Evolutionary conservation across 2,329 filamentous ascomycete genomes (phyloP), one percentile per base, ranked within the genome.

Genomic region (Piedraia hortae): DNA sequence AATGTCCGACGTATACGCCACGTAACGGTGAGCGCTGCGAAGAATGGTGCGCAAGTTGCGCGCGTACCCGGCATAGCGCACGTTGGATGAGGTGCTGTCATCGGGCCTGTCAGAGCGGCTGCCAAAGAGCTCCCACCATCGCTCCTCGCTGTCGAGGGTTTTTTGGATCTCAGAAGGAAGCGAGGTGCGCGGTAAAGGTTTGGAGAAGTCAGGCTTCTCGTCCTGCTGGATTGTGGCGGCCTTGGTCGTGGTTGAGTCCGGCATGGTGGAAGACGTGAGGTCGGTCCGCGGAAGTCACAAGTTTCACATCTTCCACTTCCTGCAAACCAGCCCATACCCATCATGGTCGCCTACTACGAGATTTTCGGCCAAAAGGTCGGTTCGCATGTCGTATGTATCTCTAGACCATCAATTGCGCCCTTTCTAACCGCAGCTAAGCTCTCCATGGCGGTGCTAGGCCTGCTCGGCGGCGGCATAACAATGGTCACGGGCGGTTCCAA

Each of bases 1-100:
- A 31, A 97, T 82, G 38, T 93, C 82, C 10, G 29, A 80, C 0
- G 85, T 93, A 45, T 97, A 97, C 25, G 85, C 85, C 21, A 97
- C 78, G 40, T 97, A 97, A 38, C 85, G 69, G 39, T 93, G 85
- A 3, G 80, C 80, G 9, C 73, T 77, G 34, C 80, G 54, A 38
- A 97, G 64, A 33, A 93, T 73, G 5, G 42, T 46, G 18, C 41
- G 35, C 9, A 45, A 28, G 12, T 85, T 68, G 28, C 68, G 65
- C 21, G 77, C 75, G 48, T 97, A 97, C 34, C 73, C 85, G 26
- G 80, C 82, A 49, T 93, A 97, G 38, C 85, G 72, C 38, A 89
- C 53, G 34, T 65, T 69, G 34, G 66, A 72, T 24, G 91, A 75
- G 27, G 77, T 91, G 4, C 77, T 73, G 35, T 88, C 70, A 25